Evolutionary conservation across 208 protist genomes (phyloP), one percentile per base, ranked within the genome.

Genomic region (Leishmania major): DNA sequence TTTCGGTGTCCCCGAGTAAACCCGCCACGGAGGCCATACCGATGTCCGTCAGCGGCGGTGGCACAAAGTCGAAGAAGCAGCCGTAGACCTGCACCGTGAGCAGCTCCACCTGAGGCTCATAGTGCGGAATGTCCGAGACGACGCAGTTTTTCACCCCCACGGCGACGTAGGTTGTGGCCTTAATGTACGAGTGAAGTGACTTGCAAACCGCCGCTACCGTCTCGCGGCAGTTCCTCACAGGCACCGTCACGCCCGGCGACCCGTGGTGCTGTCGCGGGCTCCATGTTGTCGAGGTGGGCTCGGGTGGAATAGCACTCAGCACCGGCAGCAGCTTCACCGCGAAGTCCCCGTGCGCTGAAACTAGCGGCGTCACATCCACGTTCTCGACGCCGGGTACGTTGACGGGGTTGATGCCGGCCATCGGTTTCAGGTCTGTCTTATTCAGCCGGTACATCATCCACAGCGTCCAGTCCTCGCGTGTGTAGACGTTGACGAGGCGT

Each of bases 401-500:
- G 37, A 97, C 86, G 17, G 91, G 87, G 43, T 79, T 89, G 80
- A 94, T 89, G 53, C 94, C 94, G 17, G 92, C 91, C 88, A 97
- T 92, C 64, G 94, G 94, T 60, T 88, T 90, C 77, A 96, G 60
- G 71, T 92, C 83, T 22, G 87, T 88, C 75, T 94, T 89, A 77
- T 93, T 94, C 59, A 87, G 87, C 37, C 91, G 90, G 87, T 96
- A 96, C 87, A 97, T 87, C 67, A 95, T 79, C 86, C 90, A 93
- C 79, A 98, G 85, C 11, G 94, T 77, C 90, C 90, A 97, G 84
- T 98, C 96, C 69, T 89, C 82, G 53, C 90, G 90, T 28, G 90
- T 95, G 87, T 97, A 97, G 57, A 96, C 88, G 82, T 98, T 98
- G 37, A 98, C 84, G 10, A 98, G 77, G 25, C 96, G 91, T 3